Base-by-base conservation (phyloP, 345 rosid genomes). In the Eucalyptus viminalis region DNA sequence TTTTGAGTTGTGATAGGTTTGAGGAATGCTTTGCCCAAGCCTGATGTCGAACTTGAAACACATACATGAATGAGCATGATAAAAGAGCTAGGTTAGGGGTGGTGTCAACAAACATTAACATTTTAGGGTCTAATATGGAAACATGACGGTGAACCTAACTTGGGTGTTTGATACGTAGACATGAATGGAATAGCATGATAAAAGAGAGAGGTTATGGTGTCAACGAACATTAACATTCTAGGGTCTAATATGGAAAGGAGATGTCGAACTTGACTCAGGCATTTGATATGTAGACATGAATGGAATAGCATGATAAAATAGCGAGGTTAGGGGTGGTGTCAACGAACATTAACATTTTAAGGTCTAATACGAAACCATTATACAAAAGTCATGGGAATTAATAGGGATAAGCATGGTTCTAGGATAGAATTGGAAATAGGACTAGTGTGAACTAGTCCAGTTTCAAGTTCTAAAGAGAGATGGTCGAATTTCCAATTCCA, bases 341-440 rank as follows among this genome's bases (percentile, higher is more conserved):
- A 8, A 9, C 0, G 24, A 34, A 31, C 43, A 69, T 16, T 69
- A 69, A 31, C 12, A 31, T 34, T 8, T 14, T 25, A 13, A 31
- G 76, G 40, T 31, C 17, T n/a, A 65, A 65, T 14, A 8, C n/a
- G 9, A 34, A n/a, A 67, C 31, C 43, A 31, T 72, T 17, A 37
- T 17, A 34, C 25, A 43, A 9, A 34, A 19, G 81, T 37, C 21
- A 9, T 31, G 31, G 80, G 80, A 69, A 69, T 69, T 34, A 16
- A 53, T 53, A 53, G 5, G 58, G 58, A 21, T 53, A 53, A 53
- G 11, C 25, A 53, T 53, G 5, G 25, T 53, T 53, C 58, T 2
- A 21, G 25, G 11, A 21, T 53, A 53, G 58, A 53, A 8, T 0
- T 5, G 0, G 1, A 1, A 53, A 53, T 53, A 21, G 11, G 58